Percentiles rank a stretch among this genome's conserved stretches.
Conservation (phyloP, 179 eudicot genomes). For the Beta lomatogona region DNA sequence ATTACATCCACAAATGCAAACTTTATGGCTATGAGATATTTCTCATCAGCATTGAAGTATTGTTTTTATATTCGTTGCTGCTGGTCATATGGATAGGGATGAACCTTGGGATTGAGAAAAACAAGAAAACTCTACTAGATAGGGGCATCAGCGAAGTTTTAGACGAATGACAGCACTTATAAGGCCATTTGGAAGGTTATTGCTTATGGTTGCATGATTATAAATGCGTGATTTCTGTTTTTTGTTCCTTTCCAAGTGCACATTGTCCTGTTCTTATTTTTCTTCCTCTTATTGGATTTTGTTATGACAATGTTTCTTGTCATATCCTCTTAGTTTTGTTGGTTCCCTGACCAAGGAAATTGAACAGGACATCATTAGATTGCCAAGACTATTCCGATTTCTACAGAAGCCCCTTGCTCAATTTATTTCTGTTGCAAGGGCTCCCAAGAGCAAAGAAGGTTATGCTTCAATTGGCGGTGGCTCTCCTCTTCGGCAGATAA, state of each 20-base stretch:
- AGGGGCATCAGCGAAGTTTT: not conserved
- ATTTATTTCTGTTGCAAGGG: conserved; percentile 86
- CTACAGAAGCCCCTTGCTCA: conserved; percentile 98
- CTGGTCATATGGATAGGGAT: not conserved
- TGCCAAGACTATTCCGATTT: conserved; percentile 91
- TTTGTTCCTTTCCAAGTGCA: not conserved
- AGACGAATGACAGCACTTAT: not conserved
- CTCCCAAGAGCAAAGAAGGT: conserved; percentile 99
- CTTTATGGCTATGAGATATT: not conserved
- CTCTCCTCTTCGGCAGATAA: conserved; percentile 92
- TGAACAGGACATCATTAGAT: conserved; percentile 92
- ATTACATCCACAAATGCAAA: not conserved
- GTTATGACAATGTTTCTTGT: not conserved
- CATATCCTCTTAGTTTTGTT: conserved; percentile 15
- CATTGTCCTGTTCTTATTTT: not conserved
- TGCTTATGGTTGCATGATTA: not conserved
- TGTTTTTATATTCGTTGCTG: not conserved
- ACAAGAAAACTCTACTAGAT: not conserved
- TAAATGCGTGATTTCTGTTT: not conserved
- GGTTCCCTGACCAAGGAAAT: conserved; percentile 27
- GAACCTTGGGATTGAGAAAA: not conserved
- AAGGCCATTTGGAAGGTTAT: not conserved
- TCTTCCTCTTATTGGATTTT: not conserved
- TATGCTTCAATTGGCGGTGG: conserved; percentile 99
- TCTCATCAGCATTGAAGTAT: not conserved